phyloP scores from a whole-genome alignment of 345 rosid species.

The Garcia nutans region DNA sequence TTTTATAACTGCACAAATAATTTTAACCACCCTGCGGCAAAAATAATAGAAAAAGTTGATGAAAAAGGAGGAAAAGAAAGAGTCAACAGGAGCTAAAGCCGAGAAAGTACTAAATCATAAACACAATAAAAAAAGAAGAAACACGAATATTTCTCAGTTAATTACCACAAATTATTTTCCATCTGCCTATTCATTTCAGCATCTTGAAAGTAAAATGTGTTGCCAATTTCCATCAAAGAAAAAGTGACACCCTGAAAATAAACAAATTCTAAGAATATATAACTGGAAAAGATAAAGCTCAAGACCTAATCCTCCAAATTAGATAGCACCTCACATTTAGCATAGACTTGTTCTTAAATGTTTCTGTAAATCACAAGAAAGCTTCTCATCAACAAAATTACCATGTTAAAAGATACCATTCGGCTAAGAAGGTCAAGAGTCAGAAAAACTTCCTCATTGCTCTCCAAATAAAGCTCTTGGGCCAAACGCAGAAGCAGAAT shows the following conservation, averaged over 20 bases:
- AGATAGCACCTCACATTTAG: background rate
- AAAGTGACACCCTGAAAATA: slow-evolving; percentile 63
- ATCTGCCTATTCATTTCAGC: slow-evolving; percentile 39
- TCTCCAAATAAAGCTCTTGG: slow-evolving; percentile 51
- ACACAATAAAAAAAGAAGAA: background rate
- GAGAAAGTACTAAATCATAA: background rate
- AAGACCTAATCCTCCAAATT: background rate
- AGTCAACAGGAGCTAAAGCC: slow-evolving; percentile 1
- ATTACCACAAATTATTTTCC: slow-evolving; percentile 69
- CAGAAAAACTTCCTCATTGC: slow-evolving; percentile 53
- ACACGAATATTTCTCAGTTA: background rate
- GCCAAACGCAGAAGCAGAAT: slow-evolving; percentile 81
- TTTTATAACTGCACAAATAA: slow-evolving; percentile 61
- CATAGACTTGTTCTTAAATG: background rate
- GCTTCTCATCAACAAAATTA: slow-evolving; percentile 29
- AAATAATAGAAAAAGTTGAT: background rate
- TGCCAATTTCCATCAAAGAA: slow-evolving; percentile 62
- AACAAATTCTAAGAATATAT: slow-evolving; percentile 3
- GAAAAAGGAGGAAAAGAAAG: slow-evolving; percentile 2
- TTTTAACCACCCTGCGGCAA: slow-evolving; percentile 69
- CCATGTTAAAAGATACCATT: slow-evolving; percentile 79
- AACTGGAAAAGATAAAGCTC: slow-evolving; percentile 15
- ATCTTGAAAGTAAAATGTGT: slow-evolving; percentile 44
- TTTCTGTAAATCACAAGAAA: background rate
- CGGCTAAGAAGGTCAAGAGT: slow-evolving; percentile 70